Evolutionary conservation across 202 grass and related monocot genomes (phyloP), one percentile per base, ranked within the genome.

Genomic region (Panicum hallii): DNA sequence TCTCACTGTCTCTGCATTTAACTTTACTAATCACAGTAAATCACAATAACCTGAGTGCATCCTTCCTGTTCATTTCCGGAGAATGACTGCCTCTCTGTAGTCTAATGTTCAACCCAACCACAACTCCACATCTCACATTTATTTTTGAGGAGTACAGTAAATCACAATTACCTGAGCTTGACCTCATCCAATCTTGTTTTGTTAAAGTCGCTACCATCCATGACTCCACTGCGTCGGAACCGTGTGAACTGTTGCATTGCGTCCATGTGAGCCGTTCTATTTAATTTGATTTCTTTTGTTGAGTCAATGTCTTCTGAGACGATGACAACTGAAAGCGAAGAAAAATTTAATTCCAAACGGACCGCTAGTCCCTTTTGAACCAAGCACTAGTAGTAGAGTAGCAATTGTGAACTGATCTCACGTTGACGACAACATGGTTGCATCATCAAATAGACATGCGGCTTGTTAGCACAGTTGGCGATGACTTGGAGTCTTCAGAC

Each of bases 271-370:
- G 52, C 79, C 55, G 53, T 38, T 64, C n/a, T 22, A 38, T 26
- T 77, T 53, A 36, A 26, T 67, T 61, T 49, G 34, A 26, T 61
- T 2, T 23, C 11, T 70, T 9, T 28, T 36, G 56, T 41, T 9
- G 70, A 56, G 64, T 83, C 86, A 88, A 83, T 65, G 86, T 78
- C 86, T 26, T 78, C 79, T 88, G 67, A 23, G 44, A 77, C 11
- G 53, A 70, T 15, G 64, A 83, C 72, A 87, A 5, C 64, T 77
- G 41, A 61, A 69, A 50, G 17, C 15, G 55, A 55, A 38, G 5
- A 9, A 54, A 73, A 34, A 5, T 34, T 0, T 72, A 32, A 40
- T 45, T 46, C 3, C 2, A 38, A 55, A 63, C 65, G 45, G 63
- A 63, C 19, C 78, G 53, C 38, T 46, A 50, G 60, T 19, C 61